A percentile compares a stretch with the other conserved stretches of the same genome.
Evolutionary conservation across 31 red algal species (phyloP).

Genomic region (Odonthalia washingtoniensis): DNA sequence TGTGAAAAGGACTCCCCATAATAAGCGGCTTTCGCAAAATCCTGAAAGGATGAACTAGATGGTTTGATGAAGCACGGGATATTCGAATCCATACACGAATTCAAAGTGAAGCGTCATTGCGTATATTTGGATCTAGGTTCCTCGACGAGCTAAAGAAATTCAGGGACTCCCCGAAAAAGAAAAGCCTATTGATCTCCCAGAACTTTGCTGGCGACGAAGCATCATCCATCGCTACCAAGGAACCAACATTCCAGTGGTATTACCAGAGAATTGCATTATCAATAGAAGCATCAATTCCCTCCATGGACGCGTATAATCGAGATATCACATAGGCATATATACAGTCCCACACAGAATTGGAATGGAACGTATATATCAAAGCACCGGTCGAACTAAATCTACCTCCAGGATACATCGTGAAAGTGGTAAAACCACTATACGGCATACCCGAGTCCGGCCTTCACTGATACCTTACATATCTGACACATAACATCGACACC

Average conservation of each 20-base stretch:
- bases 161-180: background rate
- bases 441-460: too few relatives aligned
- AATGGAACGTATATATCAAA: conserved; percentile 13
- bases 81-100: background rate
- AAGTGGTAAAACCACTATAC: too few relatives aligned
- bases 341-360: conserved; percentile 24
- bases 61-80: background rate
- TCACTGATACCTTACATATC: too few relatives aligned
- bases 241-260: background rate
- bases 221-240: background rate
- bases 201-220: background rate
- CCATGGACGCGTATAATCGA: background rate
- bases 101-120: background rate
- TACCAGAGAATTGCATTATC: background rate
- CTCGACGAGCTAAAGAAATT: background rate
- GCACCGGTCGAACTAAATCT: too few relatives aligned
- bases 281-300: background rate
- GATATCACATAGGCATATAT: conserved; percentile 9
- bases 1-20: too few relatives aligned
- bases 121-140: background rate
- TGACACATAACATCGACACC: too few relatives aligned
- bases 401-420: too few relatives aligned
- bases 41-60: background rate
- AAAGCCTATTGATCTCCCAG: background rate
- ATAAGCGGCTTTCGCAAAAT: background rate